These are phyloP conservation scores for Babesia divergens DNA, from an alignment of 169 alveolate species.

Conservation along the genomic window DNA sequence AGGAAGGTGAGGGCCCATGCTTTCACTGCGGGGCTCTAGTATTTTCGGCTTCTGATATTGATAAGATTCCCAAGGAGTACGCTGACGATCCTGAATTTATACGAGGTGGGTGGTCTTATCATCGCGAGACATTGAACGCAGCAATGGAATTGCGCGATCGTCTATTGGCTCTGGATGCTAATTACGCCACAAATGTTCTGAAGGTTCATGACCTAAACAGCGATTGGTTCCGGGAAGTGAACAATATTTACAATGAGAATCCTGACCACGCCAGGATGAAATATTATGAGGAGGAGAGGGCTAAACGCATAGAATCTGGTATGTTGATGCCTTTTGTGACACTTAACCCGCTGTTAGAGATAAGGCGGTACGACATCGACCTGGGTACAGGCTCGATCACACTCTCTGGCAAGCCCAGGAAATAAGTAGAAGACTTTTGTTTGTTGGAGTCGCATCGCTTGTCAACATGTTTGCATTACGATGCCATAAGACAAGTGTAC, in stretches of 20 bases:
- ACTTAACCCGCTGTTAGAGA: background rate
- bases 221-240: slow-evolving; percentile 59
- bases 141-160: slow-evolving; percentile 35
- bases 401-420: background rate
- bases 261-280: slow-evolving; percentile 11
- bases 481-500: no score
- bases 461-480: no score
- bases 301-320: slow-evolving; percentile 32
- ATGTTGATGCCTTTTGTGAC: background rate
- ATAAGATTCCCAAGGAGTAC: slow-evolving; percentile 21
- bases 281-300: slow-evolving; percentile 28
- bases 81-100: slow-evolving; percentile 34
- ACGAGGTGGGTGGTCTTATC: slow-evolving; percentile 21
- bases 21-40: slow-evolving; percentile 47
- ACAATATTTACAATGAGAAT: slow-evolving; percentile 46
- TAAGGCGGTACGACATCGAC: slow-evolving; percentile 42
- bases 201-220: slow-evolving; percentile 40
- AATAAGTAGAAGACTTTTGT: no score
- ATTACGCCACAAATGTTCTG: slow-evolving; percentile 8
- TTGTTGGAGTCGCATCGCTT: no score
- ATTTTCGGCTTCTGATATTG: slow-evolving; percentile 1
- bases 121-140: background rate
- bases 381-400: slow-evolving; percentile 34
- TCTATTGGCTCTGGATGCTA: slow-evolving; percentile 22
- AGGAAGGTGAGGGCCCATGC: slow-evolving; percentile 59